These are phyloP conservation scores for Coemansia interrupta DNA, from an alignment of 192 early-diverging fungal species.

Conservation along the genomic window DNA sequence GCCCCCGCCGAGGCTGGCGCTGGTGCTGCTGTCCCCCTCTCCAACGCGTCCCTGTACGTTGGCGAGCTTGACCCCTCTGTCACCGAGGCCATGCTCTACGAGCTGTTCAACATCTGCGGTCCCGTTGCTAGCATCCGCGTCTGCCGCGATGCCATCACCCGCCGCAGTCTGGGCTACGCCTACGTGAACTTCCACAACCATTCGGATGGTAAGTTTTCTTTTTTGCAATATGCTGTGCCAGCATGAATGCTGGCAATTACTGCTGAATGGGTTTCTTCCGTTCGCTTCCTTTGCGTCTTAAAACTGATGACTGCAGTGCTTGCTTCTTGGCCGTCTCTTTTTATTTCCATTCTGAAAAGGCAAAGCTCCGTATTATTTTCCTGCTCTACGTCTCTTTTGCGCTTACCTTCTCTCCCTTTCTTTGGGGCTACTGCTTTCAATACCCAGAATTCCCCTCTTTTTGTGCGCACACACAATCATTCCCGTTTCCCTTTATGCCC, in stretches of 20 bases:
- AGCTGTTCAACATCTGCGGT: constrained; percentile 93
- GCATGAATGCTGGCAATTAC: too few species aligned
- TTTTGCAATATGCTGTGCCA: neutral
- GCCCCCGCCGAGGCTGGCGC: constrained; percentile 20
- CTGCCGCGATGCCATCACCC: constrained; percentile 95
- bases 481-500: too few species aligned
- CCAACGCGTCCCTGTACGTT: constrained; percentile 86
- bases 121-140: constrained; percentile 97
- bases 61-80: constrained; percentile 95
- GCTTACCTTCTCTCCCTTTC: neutral
- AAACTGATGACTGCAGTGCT: neutral
- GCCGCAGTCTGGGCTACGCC: constrained; percentile 92
- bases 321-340: too few species aligned
- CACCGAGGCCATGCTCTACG: constrained; percentile 95
- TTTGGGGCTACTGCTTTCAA: neutral
- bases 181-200: constrained; percentile 98
- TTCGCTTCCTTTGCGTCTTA: too few species aligned
- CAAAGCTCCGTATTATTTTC: neutral
- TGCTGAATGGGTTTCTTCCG: neutral
- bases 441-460: constrained; percentile 4
- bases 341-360: neutral
- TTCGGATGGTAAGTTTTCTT: constrained; percentile 63
- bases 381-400: neutral
- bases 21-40: constrained; percentile 42
- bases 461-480: too few species aligned